These are phyloP conservation scores for Leishmania mexicana DNA, from an alignment of 208 protist species.

Conservation along the genomic window DNA sequence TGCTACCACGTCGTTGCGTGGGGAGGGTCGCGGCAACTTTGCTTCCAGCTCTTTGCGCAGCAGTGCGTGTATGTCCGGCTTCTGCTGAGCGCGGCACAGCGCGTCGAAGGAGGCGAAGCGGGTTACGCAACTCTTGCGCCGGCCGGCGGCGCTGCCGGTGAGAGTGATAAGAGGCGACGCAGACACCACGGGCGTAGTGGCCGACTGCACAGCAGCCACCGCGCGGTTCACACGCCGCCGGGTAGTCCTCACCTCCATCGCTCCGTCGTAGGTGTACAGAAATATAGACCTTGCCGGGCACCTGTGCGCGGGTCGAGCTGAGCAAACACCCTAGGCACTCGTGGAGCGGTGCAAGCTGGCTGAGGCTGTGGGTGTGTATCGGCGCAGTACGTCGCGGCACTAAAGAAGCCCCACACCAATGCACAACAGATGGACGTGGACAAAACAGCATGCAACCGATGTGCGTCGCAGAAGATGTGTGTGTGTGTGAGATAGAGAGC, in stretches of 20 bases:
- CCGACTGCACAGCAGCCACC: conserved; percentile 62
- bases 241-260: conserved; percentile 18
- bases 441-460: background rate
- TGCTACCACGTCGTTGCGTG: conserved; percentile 45
- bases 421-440: background rate
- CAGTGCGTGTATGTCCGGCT: conserved; percentile 37
- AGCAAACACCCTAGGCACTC: background rate
- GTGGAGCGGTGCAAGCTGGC: background rate
- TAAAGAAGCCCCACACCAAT: background rate
- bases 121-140: conserved; percentile 10
- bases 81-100: conserved; percentile 28
- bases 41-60: conserved; percentile 38
- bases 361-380: background rate
- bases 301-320: background rate
- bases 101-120: conserved; percentile 50
- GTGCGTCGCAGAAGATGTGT: background rate
- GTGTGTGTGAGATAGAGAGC: background rate
- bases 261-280: background rate
- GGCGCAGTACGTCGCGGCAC: background rate
- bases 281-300: no score
- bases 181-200: conserved; percentile 25
- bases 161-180: conserved; percentile 30
- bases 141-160: background rate
- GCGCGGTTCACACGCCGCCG: conserved; percentile 47
- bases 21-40: conserved; percentile 39